Evolutionary conservation across 106 monocot genomes (phyloP), one percentile per base, ranked within the genome.

Genomic region (Dendrobium chrysotoxum): DNA sequence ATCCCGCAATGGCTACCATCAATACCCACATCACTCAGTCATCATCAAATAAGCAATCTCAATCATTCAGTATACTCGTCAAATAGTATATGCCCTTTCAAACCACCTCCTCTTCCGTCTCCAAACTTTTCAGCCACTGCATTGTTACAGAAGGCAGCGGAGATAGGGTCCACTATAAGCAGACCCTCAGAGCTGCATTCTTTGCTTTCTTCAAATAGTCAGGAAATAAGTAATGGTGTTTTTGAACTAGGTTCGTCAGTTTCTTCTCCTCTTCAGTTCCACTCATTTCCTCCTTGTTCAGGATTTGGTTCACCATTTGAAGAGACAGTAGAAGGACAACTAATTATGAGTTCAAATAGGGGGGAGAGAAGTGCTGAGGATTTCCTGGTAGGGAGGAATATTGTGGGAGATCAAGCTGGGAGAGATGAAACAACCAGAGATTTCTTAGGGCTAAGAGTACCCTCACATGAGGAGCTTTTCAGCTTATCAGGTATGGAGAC

Each of bases 101-200:
- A n/a, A 5, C 76, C 65, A n/a, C 15, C 80, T 8, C 46, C 66
- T 7, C 40, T 71, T 7, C n/a, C 78, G 0, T 31, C 80, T 7
- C 21, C 75, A 21, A 40, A 81, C 75, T 38, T 84, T 54, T 87
- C 87, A 7, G 87, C 84, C 5, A 87, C 87, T 15, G 87, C 87
- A 6, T 26, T 87, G 78, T 79, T 84, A 31, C 87, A 87, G 67
- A 84, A 67, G 54, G 87, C 81, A 23, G 78, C 87, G 4, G 82
- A 85, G 28, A 77, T 85, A 57, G 85, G 83, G 3, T 76, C 80
- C 11, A 79, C 79, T 2, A 28, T 74, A 20, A 74, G 28, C 76
- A 35, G 25, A n/a, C 81, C 81, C 2, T 74, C 46, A 12, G 31
- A 47, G 3, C 35, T 18, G 16, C 53, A n/a, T n/a, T n/a, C 23